These are phyloP conservation scores for Hansenula anomala DNA, from an alignment of 1,139 yeast species.

Conservation along the genomic window DNA sequence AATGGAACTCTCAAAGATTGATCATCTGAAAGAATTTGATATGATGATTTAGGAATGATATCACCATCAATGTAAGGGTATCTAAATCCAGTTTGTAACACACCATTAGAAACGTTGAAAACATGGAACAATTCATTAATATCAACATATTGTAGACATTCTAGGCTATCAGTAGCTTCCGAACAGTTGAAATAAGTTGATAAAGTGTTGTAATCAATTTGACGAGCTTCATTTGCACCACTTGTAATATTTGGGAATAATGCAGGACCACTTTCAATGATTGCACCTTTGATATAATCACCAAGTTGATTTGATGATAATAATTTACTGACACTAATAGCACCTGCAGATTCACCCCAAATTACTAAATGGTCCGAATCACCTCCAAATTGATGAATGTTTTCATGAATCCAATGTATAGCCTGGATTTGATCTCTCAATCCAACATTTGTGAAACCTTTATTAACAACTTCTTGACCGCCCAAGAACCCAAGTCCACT, in stretches of 20 bases:
- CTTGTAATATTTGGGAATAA: conserved; percentile 8
- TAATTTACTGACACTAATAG: conserved; percentile 26
- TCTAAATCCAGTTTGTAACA: conserved; percentile 1
- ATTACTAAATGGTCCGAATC: conserved; percentile 29
- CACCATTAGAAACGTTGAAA: conserved; percentile 12
- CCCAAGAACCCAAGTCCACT: conserved; percentile 30
- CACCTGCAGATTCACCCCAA: conserved; percentile 36
- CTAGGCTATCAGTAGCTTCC: conserved; percentile 9
- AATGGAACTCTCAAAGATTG: conserved; percentile 13
- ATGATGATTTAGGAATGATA: conserved; percentile 11
- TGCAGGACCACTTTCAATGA: conserved; percentile 21
- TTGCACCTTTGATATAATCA: conserved; percentile 24
- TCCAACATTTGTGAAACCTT: conserved; percentile 25
- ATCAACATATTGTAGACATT: conserved; percentile 16
- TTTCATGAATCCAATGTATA: conserved; percentile 31
- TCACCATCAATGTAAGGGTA: conserved; percentile 18
- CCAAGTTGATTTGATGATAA: conserved; percentile 22
- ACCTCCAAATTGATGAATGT: conserved; percentile 33
- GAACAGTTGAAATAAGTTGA: conserved; percentile 13
- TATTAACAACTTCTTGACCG: conserved; percentile 19
- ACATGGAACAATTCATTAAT: conserved; percentile 9
- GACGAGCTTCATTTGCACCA: conserved; percentile 4
- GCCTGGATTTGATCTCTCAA: conserved; percentile 31
- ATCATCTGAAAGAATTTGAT: conserved; percentile 8
- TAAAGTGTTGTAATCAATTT: conserved; percentile 10